Evolutionary conservation across 2,329 filamentous ascomycete genomes (phyloP), one percentile per base, ranked within the genome.

Genomic region (Pyrenophora teres): DNA sequence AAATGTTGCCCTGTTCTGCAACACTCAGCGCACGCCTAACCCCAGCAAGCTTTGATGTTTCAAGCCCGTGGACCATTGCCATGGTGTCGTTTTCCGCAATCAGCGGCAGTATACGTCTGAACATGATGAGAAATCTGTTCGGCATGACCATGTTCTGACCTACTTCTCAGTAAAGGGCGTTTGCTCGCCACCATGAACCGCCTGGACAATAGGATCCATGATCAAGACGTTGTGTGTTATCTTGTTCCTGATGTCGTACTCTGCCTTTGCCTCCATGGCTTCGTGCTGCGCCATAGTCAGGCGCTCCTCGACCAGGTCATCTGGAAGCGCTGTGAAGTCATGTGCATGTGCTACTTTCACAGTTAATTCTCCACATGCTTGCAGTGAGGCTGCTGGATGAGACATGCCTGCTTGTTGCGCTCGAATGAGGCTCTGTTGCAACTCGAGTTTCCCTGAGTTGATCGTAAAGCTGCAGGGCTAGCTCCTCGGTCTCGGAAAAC

Each of bases 171-270:
- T 78, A 38, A 83, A 82, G 2, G 84, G 83, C 15, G 84, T 82
- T 53, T 83, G 80, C 10, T 82, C 83, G 37, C 85, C 85, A 53
- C 83, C 78, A 70, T 95, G 89, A 33, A 93, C 85, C 6, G 90
- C 87, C 65, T 89, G 90, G 50, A 95, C 77, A 35, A 89, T 85
- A 6, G 91, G 90, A 63, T 90, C 87, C 50, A 86, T 86, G 61
- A 85, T 84, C 59, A 94, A 74, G 46, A 90, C 84, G 40, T 81
- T 85, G 55, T 88, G 84, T 18, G 87, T 79, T 18, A 89, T 85
- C 54, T 85, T 85, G 69, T 87, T 87, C 57, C 85, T 85, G 49
- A 93, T 78, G 35, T 84, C 80, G 72, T 90, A 89, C 51, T 81
- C 80, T 48, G 89, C 86, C 66, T 86, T 85, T 21, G 89, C 84